Base-by-base conservation (phyloP, 2,329 filamentous ascomycete species). In the Pestalotiopsis sp. region DNA sequence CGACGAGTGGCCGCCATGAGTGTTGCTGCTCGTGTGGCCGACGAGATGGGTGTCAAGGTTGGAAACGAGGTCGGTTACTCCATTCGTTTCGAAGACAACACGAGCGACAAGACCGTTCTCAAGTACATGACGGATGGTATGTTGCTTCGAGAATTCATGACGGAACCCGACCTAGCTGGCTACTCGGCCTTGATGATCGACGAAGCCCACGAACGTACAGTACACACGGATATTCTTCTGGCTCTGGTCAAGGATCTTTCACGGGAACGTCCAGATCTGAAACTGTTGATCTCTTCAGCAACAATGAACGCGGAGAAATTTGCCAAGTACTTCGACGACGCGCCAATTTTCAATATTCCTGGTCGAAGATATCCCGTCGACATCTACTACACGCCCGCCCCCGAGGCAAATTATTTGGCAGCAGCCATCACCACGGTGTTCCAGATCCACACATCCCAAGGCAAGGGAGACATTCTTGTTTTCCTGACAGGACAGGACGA, bases 111-210 rank as follows among this genome's bases (percentile, higher is more conserved):
- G 82, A 98, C 96, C 0, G 85, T 95, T 7, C 82, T 99, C 67
- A 97, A 97, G 80, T 98, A 97, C 81, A 95, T 97, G 92, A 99
- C 96, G 0, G 96, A 99, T 76, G 96, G 96, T 77, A 97, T 98
- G 92, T 84, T 98, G 52, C 84, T 98, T 38, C 88, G 94, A 77
- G 94, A 97, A 77, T 92, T 98, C 72, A 89, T 98, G 82, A 95
- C 93, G 0, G 94, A 97, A 75, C 95, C 95, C 0, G 91, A 95
- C 73, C 83, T 98, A 5, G 88, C 90, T 1, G 90, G 90, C 17
- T 98, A 98, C 75, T 93, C 93, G 4, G 93, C 91, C 13, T 82
- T 99, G 71, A 98, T 99, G 91, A 95, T 99, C 68, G 96, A 99
- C 77, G 96, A 99, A 79, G 96, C 96, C 0, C 96, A 99, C 87